Evolutionary conservation across 1,139 yeast genomes (phyloP).

Genomic region (Petasospora rhodanensis): DNA sequence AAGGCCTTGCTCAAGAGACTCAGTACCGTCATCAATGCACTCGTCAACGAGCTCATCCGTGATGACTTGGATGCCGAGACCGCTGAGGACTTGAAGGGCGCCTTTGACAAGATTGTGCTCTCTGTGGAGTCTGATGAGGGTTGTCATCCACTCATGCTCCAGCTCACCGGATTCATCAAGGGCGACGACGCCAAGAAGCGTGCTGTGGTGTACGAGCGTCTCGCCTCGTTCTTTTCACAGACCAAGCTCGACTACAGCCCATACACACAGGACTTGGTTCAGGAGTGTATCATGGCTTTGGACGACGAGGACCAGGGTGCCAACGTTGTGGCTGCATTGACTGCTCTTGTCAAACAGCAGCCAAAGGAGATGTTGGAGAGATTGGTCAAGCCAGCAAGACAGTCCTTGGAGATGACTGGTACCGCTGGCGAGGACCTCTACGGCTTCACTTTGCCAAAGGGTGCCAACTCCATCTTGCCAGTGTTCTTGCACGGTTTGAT

Average conservation of each 20-base stretch:
- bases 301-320: slow-evolving; percentile 66
- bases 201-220: slow-evolving; percentile 60
- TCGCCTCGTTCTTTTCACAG: slow-evolving; percentile 65
- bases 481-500: slow-evolving; percentile 91
- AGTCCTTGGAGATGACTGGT: slow-evolving; percentile 67
- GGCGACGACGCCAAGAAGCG: slow-evolving; percentile 69
- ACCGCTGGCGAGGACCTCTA: slow-evolving; percentile 60
- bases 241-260: slow-evolving; percentile 67
- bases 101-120: slow-evolving; percentile 65
- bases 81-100: slow-evolving; percentile 39
- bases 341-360: slow-evolving; percentile 64
- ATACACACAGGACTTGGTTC: slow-evolving; percentile 72
- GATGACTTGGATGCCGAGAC: slow-evolving; percentile 33
- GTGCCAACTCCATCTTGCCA: slow-evolving; percentile 85
- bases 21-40: slow-evolving; percentile 63
- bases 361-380: slow-evolving; percentile 71
- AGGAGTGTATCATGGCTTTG: slow-evolving; percentile 64
- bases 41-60: slow-evolving; percentile 57
- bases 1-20: slow-evolving; percentile 71
- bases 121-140: slow-evolving; percentile 81
- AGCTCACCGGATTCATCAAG: slow-evolving; percentile 69
- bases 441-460: slow-evolving; percentile 75
- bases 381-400: slow-evolving; percentile 73
- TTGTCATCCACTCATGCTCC: slow-evolving; percentile 79
- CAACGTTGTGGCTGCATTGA: slow-evolving; percentile 65